These are phyloP conservation scores for Neurospora sp. DNA, from an alignment of 495 filamentous ascomycete species.

Conservation along the genomic window DNA sequence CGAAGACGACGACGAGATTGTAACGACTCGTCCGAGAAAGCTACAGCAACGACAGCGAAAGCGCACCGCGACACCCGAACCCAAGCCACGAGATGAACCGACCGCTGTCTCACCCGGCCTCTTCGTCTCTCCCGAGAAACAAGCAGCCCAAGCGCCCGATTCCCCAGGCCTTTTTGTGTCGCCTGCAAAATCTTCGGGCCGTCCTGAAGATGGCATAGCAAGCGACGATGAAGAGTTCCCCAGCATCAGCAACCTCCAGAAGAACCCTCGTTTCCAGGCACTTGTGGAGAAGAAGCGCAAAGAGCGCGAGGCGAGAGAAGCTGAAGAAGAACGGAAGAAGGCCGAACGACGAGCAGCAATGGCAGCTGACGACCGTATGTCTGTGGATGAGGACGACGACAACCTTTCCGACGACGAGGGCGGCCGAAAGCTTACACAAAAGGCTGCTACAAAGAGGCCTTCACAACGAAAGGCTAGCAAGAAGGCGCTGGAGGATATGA, in stretches of 20 bases:
- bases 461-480: constrained; percentile 76
- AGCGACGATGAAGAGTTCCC: constrained; percentile 38
- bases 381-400: constrained; percentile 36
- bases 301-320: constrained; percentile 58
- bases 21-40: constrained; percentile 22
- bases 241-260: constrained; percentile 23
- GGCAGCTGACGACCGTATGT: constrained; percentile 18
- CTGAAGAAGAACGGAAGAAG: constrained; percentile 37
- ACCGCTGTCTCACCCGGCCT: constrained; percentile 27
- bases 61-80: constrained; percentile 27
- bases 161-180: constrained; percentile 34
- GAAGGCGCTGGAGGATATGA: constrained; percentile 94
- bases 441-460: constrained; percentile 41
- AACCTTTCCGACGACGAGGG: constrained; percentile 46
- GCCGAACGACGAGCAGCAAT: constrained; percentile 38
- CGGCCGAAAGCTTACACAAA: constrained; percentile 50
- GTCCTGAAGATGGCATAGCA: constrained; percentile 25
- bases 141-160: constrained; percentile 4
- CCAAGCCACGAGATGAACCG: constrained; percentile 1
- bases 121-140: constrained; percentile 23
- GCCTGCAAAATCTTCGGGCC: constrained; percentile 19
- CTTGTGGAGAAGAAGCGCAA: constrained; percentile 61
- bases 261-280: constrained; percentile 52
- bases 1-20: constrained; percentile 19
- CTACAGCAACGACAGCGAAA: constrained; percentile 18